phyloP scores from a whole-genome alignment of 169 alveolate species.

The Blepharisma undulans region DNA sequence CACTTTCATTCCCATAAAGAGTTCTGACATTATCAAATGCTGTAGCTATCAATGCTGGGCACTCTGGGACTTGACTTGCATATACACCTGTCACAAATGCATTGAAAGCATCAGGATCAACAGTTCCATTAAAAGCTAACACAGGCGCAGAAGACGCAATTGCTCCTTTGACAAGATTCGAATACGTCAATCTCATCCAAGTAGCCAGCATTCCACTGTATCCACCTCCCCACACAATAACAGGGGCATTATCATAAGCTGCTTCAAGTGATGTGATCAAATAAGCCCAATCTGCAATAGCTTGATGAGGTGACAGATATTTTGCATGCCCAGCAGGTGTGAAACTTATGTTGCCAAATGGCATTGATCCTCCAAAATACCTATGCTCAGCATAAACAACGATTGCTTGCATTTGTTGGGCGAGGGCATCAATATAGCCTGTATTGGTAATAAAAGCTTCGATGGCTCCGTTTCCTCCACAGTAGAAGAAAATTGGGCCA shows the following conservation, averaged over 20 bases:
- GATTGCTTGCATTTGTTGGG: constrained; percentile 50
- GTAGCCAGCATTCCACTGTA: constrained; percentile 80
- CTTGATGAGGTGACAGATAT: constrained; percentile 8
- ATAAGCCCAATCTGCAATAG: neutral
- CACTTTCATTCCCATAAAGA: neutral
- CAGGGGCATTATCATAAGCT: constrained; percentile 5
- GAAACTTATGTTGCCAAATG: constrained; percentile 52
- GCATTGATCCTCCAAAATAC: constrained; percentile 71
- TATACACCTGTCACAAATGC: constrained; percentile 49
- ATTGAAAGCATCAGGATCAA: constrained; percentile 49
- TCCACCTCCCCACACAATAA: constrained; percentile 75
- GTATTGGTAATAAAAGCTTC: constrained; percentile 52
- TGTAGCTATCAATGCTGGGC: constrained; percentile 3
- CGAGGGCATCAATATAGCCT: constrained; percentile 52
- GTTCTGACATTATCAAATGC: neutral
- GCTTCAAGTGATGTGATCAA: neutral
- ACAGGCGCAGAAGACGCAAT: constrained; percentile 75
- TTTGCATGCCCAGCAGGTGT: neutral
- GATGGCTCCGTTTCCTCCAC: constrained; percentile 70
- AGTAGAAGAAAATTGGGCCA: constrained; percentile 65
- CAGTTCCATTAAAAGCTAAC: constrained; percentile 47
- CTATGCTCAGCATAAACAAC: constrained; percentile 74
- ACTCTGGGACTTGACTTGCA: neutral
- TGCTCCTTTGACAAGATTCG: constrained; percentile 64
- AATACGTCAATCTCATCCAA: constrained; percentile 78